Evolutionary conservation across 2,329 filamentous ascomycete species (phyloP).

Genomic region (Tolypocladium amazonense): DNA sequence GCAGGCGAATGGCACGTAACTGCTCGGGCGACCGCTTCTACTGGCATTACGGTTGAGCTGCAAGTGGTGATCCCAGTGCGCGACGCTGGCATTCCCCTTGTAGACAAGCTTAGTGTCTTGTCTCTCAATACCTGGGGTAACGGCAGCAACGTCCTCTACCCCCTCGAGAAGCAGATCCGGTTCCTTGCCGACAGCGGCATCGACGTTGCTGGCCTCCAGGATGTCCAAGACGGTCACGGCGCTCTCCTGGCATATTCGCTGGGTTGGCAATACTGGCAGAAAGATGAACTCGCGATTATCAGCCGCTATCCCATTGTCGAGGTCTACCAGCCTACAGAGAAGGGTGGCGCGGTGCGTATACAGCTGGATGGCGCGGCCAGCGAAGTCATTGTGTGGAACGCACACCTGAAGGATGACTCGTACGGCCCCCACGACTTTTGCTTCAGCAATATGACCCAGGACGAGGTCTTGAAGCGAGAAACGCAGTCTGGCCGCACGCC

Average conservation of each 20-base stretch:
- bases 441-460: constrained; percentile 21
- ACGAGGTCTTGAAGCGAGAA: constrained; percentile 23
- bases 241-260: constrained; percentile 23
- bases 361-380: constrained; percentile 18
- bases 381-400: constrained; percentile 24
- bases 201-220: constrained; percentile 28
- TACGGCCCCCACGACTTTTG: constrained; percentile 34
- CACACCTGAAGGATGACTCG: constrained; percentile 25
- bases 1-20: constrained; percentile 11
- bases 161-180: constrained; percentile 26
- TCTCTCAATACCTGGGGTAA: constrained; percentile 30
- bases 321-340: constrained; percentile 12
- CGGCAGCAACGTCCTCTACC: constrained; percentile 22
- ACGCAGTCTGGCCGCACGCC: constrained; percentile 23
- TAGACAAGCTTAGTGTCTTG: constrained; percentile 23
- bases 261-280: constrained; percentile 27
- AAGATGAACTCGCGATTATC: constrained; percentile 21
- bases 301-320: constrained; percentile 28
- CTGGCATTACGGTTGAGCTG: constrained; percentile 13
- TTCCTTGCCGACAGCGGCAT: constrained; percentile 20
- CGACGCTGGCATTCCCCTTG: constrained; percentile 12
- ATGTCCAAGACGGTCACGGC: constrained; percentile 19
- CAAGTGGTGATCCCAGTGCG: constrained; percentile 22
- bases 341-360: constrained; percentile 21
- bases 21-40: constrained; percentile 16